phyloP scores from a whole-genome alignment of 2,329 filamentous ascomycete species.

The Diaporthe capsici region DNA sequence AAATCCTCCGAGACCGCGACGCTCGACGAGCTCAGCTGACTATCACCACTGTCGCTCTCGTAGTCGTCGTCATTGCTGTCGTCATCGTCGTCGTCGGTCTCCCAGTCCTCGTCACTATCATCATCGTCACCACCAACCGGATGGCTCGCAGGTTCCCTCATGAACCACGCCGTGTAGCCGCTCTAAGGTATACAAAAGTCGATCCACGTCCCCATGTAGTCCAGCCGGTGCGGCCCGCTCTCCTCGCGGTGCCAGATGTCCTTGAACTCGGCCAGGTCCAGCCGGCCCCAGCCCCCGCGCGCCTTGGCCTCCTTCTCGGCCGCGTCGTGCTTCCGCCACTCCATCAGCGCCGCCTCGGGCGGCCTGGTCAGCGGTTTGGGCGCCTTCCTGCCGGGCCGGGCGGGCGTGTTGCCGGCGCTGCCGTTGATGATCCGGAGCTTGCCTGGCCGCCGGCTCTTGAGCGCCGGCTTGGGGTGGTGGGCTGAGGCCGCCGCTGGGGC shows the following conservation, averaged over 20 bases:
- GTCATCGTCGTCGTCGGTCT: neutral
- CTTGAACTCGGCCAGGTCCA: constrained; percentile 86
- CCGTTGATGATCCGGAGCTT: constrained; percentile 37
- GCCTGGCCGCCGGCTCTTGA: constrained; percentile 23
- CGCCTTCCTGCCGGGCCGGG: constrained; percentile 44
- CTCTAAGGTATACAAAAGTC: constrained; percentile 79
- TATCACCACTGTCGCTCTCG: neutral
- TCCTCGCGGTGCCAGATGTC: constrained; percentile 78
- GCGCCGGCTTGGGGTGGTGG: constrained; percentile 18
- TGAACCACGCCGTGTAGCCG: constrained; percentile 6
- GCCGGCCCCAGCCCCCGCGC: constrained; percentile 83
- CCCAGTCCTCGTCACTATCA: neutral
- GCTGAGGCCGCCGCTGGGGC: neutral
- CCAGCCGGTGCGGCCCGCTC: constrained; percentile 74
- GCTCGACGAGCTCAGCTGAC: neutral
- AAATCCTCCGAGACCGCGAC: neutral
- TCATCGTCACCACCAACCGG: neutral
- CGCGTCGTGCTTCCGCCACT: constrained; percentile 71
- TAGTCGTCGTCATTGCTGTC: neutral
- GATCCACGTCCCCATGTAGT: constrained; percentile 92
- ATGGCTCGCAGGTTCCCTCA: neutral
- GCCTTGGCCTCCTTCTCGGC: constrained; percentile 78
- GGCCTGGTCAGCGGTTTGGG: constrained; percentile 35
- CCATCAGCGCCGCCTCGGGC: constrained; percentile 54
- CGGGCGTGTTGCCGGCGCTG: constrained; percentile 46